Conservation (phyloP, 306 rosid species). For the Prosopis cineraria region DNA sequence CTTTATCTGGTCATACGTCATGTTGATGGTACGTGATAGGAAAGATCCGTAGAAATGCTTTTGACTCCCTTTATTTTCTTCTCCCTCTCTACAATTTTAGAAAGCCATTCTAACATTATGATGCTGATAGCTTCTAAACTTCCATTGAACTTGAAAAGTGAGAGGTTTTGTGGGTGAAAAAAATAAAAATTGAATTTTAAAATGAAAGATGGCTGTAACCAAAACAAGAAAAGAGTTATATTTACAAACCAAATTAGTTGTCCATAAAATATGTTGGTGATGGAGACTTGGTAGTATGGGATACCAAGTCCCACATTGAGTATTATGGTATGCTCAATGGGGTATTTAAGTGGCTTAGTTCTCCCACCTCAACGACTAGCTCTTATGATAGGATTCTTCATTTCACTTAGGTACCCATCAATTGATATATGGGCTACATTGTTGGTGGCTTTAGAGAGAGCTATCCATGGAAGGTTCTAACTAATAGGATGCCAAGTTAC, state of each 20-base stretch:
- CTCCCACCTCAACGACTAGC: too few relatives aligned
- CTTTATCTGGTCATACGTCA: background rate
- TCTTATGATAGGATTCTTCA: too few relatives aligned
- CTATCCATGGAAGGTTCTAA: too few relatives aligned
- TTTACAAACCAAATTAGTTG: slow-evolving; percentile 1
- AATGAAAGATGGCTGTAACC: background rate
- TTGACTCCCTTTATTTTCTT: background rate
- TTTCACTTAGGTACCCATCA: too few relatives aligned
- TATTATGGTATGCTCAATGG: too few relatives aligned
- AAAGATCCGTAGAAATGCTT: background rate
- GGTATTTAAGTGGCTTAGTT: too few relatives aligned
- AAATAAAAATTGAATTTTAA: background rate
- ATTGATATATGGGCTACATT: too few relatives aligned
- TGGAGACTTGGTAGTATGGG: too few relatives aligned
- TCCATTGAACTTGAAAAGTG: slow-evolving; percentile 11
- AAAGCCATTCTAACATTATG: background rate
- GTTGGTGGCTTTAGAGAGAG: too few relatives aligned
- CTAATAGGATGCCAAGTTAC: too few relatives aligned
- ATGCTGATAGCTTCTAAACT: background rate
- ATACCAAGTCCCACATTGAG: too few relatives aligned
- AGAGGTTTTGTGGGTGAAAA: background rate
- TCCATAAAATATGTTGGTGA: slow-evolving; percentile 4
- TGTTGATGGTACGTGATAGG: background rate
- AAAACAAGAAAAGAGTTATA: background rate
- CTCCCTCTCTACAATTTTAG: background rate